Evolutionary conservation across 768 basidiomycete genomes (phyloP).

Genomic region (Suillus hirtellus): DNA sequence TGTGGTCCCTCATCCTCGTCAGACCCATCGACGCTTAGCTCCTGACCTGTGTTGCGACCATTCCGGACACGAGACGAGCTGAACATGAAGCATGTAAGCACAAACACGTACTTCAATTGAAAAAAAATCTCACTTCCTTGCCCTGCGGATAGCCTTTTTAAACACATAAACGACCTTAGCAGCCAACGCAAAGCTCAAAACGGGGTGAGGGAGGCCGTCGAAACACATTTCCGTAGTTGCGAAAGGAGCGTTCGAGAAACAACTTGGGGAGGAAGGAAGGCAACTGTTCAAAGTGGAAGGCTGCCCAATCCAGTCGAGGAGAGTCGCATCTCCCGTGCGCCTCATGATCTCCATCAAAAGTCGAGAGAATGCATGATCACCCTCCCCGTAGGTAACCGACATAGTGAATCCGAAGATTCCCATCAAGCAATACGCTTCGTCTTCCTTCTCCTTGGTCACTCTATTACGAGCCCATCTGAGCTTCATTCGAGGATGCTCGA

Average conservation of each 20-base stretch:
- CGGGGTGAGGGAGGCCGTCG: background rate
- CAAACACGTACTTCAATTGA: background rate
- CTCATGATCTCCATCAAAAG: constrained; percentile 15
- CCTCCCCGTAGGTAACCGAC: constrained; percentile 21
- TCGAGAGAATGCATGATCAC: constrained; percentile 16
- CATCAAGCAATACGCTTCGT: constrained; percentile 19
- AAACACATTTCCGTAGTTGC: background rate
- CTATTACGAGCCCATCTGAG: constrained; percentile 13
- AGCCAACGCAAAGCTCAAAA: background rate
- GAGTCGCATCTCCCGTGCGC: constrained; percentile 13
- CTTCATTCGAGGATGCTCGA: constrained; percentile 7
- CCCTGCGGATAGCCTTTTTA: background rate
- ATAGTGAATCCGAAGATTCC: constrained; percentile 17
- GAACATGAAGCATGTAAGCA: background rate
- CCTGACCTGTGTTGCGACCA: background rate
- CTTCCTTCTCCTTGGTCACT: constrained; percentile 20
- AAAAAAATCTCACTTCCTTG: background rate
- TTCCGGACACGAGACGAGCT: background rate
- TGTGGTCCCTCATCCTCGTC: background rate
- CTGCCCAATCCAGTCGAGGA: constrained; percentile 17
- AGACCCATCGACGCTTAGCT: too few species aligned
- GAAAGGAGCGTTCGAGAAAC: constrained; percentile 10
- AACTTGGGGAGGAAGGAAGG: constrained; percentile 11
- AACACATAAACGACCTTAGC: background rate
- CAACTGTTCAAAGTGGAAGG: constrained; percentile 7